phyloP scores from a whole-genome alignment of 208 protist species.

The Wallacemonas sp. region DNA sequence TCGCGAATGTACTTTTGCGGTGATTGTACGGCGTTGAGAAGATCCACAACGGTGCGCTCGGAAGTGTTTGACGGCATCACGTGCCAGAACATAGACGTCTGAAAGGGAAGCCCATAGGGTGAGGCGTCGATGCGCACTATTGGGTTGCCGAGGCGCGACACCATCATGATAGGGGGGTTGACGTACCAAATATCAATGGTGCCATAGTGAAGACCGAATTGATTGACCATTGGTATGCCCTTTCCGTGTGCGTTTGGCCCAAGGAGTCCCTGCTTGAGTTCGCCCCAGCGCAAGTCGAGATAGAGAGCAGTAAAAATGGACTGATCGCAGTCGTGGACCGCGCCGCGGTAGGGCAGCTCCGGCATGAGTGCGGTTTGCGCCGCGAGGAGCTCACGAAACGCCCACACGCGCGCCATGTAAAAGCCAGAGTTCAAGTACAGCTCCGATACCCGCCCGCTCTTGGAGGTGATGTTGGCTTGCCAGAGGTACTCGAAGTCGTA shows the following conservation, averaged over 20 bases:
- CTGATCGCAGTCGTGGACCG: not conserved
- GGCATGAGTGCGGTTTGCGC: not conserved
- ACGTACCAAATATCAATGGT: conserved; percentile 4
- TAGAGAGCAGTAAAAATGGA: conserved; percentile 2
- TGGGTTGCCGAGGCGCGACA: not conserved
- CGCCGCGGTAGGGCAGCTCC: conserved; percentile 4
- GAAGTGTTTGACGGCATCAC: not conserved
- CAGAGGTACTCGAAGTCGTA: conserved; percentile 15
- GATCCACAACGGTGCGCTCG: not conserved
- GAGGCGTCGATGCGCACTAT: conserved; percentile 6
- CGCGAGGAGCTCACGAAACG: not conserved
- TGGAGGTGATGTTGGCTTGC: conserved; percentile 6
- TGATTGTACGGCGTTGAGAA: not conserved
- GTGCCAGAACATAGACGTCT: not conserved
- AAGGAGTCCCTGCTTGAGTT: not conserved
- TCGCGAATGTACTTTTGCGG: not conserved
- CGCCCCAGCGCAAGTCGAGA: conserved; percentile 10
- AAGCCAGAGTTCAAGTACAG: conserved; percentile 12
- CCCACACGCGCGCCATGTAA: conserved; percentile 13
- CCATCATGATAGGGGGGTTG: not conserved
- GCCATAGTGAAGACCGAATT: conserved; percentile 12
- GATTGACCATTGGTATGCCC: not conserved
- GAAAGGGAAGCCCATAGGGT: not conserved
- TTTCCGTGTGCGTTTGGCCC: not conserved
- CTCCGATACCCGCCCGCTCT: not conserved